Evolutionary conservation across 108 stramenopile species (phyloP).

Genomic region (Cyclotella choctawhatcheeana): DNA sequence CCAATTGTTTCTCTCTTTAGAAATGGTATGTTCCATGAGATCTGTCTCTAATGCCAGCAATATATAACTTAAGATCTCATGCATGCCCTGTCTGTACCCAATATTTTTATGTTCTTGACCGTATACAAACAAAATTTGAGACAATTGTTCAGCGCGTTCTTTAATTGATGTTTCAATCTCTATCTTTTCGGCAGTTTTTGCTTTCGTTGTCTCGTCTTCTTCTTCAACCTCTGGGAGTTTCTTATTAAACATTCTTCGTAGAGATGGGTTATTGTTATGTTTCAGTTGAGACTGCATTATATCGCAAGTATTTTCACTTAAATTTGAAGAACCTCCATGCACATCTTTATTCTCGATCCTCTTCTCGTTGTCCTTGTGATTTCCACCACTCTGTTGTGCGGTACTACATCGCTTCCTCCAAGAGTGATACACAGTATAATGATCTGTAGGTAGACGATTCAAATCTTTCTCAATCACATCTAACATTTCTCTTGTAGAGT

Average conservation of each 20-base stretch:
- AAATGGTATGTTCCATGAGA: conserved; percentile 17
- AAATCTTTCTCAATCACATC: conserved; percentile 88
- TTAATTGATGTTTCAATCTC: conserved; percentile 27
- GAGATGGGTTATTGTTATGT: neutral
- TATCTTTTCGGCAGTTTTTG: conserved; percentile 3
- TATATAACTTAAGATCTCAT: conserved; percentile 79
- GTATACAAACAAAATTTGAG: conserved; percentile 52
- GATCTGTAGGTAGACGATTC: conserved; percentile 67
- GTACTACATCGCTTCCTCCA: conserved; percentile 23
- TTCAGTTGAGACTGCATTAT: neutral
- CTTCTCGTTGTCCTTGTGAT: neutral
- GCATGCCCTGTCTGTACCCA: conserved; percentile 91
- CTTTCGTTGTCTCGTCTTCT: conserved; percentile 17
- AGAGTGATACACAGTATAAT: conserved; percentile 38
- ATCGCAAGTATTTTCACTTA: neutral
- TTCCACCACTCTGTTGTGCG: neutral
- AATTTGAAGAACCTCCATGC: neutral
- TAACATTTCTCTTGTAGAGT: conserved; percentile 49
- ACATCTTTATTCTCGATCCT: neutral
- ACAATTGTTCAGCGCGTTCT: conserved; percentile 45
- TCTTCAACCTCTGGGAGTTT: neutral
- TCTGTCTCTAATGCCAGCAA: conserved; percentile 76
- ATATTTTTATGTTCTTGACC: conserved; percentile 61
- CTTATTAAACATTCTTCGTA: neutral
- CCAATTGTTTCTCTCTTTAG: conserved; percentile 17